A percentile compares a stretch with the other conserved stretches of the same genome.
phyloP scores from a whole-genome alignment of 169 alveolate species.

The Eimeria necatrix region DNA sequence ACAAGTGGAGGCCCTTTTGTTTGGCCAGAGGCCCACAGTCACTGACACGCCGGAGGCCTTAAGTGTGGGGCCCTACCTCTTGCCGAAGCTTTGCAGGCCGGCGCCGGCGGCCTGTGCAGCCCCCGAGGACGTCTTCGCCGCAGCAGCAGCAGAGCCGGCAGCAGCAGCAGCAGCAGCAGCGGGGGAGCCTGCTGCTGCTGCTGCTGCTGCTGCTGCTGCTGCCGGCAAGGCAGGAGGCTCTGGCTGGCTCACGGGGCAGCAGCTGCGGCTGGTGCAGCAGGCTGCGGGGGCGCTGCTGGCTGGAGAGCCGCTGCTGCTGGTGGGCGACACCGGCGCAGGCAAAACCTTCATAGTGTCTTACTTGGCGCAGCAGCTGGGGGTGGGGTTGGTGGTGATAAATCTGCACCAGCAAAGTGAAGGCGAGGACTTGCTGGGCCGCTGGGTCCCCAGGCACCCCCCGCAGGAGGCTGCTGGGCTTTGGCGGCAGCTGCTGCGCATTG shows the following conservation, averaged over 20 bases:
- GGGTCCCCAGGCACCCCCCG: constrained; percentile 82
- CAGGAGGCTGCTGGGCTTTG: constrained; percentile 28
- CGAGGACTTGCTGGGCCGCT: constrained; percentile 94
- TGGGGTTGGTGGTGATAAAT: constrained; percentile 95
- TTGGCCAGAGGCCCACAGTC: constrained; percentile 30
- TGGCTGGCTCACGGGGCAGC: constrained; percentile 85
- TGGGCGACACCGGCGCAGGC: constrained; percentile 99
- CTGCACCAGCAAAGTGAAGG: constrained; percentile 96
- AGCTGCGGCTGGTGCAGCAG: constrained; percentile 90
- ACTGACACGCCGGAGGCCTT: not conserved
- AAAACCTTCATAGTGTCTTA: constrained; percentile 97
- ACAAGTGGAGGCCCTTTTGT: constrained; percentile 50
- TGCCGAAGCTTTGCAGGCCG: not conserved
- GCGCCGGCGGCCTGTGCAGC: not conserved
- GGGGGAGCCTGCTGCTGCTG: not conserved
- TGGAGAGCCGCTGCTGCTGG: constrained; percentile 97
- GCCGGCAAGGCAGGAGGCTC: not conserved
- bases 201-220: constrained; percentile 24
- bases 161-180: constrained; percentile 20
- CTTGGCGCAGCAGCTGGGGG: constrained; percentile 92
- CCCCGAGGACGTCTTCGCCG: not conserved
- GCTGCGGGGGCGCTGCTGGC: constrained; percentile 88
- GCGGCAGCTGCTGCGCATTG: constrained; percentile 29
- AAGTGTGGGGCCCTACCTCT: constrained; percentile 52
- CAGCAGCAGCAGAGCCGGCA: not conserved